Evolutionary conservation across 164 flowering plant species (phyloP), one percentile per base, ranked within the genome.

Genomic region (Piper betle): DNA sequence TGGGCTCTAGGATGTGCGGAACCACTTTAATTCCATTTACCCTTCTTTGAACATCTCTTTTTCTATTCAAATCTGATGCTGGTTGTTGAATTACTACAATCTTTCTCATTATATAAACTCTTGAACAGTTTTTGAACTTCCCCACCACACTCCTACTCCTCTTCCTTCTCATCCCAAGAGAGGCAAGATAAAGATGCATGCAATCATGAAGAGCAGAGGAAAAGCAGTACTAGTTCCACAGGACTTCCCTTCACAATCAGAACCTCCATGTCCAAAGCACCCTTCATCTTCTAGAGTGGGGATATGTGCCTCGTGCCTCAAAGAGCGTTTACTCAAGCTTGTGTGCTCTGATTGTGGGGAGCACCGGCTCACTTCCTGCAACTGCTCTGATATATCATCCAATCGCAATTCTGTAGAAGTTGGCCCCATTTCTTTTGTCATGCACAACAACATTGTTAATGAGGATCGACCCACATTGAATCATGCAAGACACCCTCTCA

Each of bases 331-430:
- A 39, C 60, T 80, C 42, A 77, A 75, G 53, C 78, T 90, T 15
- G 88, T 87, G 0, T 90, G 97, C 70, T 73, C 91, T 2, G 88
- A 84, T 46, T 87, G 94, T 63, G 97, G 94, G 5, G 94, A 90
- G 68, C 94, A 80, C 62, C 71, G 94, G 1, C 80, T 83, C 60
- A 85, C 97, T 19, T 86, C 90, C 0, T 89, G 94, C 63, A 84
- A 91, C 33, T 88, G 93, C 77, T 58, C 60, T 4, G 90, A 78
- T 40, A 64, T 74, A 65, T 81, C 33, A 25, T 25, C 87, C 42
- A 57, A 74, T 62, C 60, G 60, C 11, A 79, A 74, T 63, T 82
- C 85, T n/a, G 77, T 74, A 13, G 93, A 85, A n/a, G 79, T 82
- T 0, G 96, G 91, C 3, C 67, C 94, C 5, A 77, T 87, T 63